A percentile compares a stretch with the other conserved stretches of the same genome.
These are phyloP conservation scores for Cryptococcus sp. DNA, from an alignment of 1,284 basidiomycete genomes.

Conservation along the genomic window DNA sequence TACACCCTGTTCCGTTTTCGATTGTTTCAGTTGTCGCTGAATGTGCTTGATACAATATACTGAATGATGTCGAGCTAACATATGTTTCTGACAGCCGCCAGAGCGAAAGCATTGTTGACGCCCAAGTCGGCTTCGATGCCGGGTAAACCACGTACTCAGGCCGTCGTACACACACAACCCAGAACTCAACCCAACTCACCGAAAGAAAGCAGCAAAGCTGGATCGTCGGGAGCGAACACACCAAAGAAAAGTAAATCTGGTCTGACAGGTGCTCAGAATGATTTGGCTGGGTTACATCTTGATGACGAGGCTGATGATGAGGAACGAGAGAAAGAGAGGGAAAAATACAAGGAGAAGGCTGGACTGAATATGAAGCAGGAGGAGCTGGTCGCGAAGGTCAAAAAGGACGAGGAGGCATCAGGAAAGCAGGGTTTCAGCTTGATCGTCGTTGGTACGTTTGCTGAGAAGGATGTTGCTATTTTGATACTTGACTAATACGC, in stretches of 20 bases:
- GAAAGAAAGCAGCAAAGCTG: slow-evolving; percentile 30
- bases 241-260: slow-evolving; percentile 58
- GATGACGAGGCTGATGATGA: slow-evolving; percentile 55
- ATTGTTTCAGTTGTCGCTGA: neutral
- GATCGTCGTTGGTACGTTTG: slow-evolving; percentile 81
- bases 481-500: neutral
- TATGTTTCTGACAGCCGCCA: slow-evolving; percentile 27
- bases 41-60: neutral
- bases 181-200: slow-evolving; percentile 21
- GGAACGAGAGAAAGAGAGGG: slow-evolving; percentile 53
- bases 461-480: neutral
- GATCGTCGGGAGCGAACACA: slow-evolving; percentile 23
- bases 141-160: slow-evolving; percentile 35
- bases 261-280: slow-evolving; percentile 48
- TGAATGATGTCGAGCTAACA: slow-evolving; percentile 4
- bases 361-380: slow-evolving; percentile 74
- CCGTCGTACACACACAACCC: slow-evolving; percentile 23
- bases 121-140: slow-evolving; percentile 42
- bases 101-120: slow-evolving; percentile 26
- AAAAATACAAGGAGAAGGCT: slow-evolving; percentile 59
- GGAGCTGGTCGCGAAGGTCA: slow-evolving; percentile 82
- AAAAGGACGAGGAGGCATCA: slow-evolving; percentile 60
- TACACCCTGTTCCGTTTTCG: neutral
- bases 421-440: slow-evolving; percentile 76
- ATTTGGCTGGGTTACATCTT: slow-evolving; percentile 75